These are phyloP conservation scores for Myxozyma vanderwaltii DNA, from an alignment of 805 yeast genomes.

Conservation along the genomic window DNA sequence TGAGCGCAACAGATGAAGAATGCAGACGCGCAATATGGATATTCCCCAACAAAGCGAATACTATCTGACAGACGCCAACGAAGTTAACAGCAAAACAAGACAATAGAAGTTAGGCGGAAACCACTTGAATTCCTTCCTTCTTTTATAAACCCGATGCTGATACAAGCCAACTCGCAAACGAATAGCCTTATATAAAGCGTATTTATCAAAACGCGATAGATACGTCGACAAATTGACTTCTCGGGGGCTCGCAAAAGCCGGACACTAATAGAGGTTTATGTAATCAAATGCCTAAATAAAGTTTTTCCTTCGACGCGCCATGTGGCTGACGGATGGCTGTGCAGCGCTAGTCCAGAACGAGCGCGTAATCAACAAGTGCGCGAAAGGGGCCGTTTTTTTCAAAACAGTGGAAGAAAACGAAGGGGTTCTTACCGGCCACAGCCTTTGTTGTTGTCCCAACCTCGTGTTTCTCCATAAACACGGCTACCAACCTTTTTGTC, in stretches of 20 bases:
- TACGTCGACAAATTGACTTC: too few relatives aligned
- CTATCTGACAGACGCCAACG: neutral
- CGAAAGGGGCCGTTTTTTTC: neutral
- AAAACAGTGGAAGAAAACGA: neutral
- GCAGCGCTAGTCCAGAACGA: neutral
- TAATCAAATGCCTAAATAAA: too few relatives aligned
- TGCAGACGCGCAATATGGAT: neutral
- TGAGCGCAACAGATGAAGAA: neutral
- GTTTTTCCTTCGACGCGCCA: neutral
- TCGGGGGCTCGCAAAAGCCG: too few relatives aligned
- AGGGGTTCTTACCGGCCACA: neutral
- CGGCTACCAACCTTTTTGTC: too few relatives aligned
- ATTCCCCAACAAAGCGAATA: neutral
- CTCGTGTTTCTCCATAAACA: neutral
- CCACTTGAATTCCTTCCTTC: too few relatives aligned
- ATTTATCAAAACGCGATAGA: too few relatives aligned
- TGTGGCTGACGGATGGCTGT: neutral
- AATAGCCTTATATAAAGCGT: too few relatives aligned
- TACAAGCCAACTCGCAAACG: too few relatives aligned
- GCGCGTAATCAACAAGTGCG: neutral
- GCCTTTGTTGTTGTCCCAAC: conserved; percentile 4
- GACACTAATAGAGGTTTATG: too few relatives aligned
- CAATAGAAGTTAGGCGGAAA: too few relatives aligned
- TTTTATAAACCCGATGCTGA: too few relatives aligned
- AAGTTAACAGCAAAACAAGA: neutral